These are phyloP conservation scores for Podaxis rugospora DNA, from an alignment of 768 basidiomycete species.

Conservation along the genomic window DNA sequence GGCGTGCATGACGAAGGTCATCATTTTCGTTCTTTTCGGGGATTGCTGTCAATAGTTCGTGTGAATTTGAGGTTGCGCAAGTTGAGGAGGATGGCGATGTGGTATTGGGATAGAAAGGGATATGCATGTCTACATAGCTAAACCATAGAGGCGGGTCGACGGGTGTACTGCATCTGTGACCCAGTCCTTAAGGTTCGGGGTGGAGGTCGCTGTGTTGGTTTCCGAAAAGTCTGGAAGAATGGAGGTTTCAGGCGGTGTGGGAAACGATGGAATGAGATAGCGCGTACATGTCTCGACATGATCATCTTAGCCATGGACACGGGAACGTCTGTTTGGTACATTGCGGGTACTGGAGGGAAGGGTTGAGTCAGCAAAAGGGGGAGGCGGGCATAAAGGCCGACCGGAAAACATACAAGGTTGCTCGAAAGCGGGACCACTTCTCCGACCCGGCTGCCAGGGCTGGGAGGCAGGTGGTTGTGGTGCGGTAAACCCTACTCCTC, in stretches of 20 bases:
- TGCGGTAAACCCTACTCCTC: slow-evolving; percentile 10
- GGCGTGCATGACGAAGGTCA: neutral
- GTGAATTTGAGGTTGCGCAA: slow-evolving; percentile 1
- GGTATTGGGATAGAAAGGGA: slow-evolving; percentile 1
- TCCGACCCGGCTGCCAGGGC: slow-evolving; percentile 19
- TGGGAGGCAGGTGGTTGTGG: slow-evolving; percentile 12
- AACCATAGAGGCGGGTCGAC: slow-evolving; percentile 8
- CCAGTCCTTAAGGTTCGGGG: neutral
- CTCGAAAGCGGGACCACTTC: slow-evolving; percentile 26
- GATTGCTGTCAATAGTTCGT: slow-evolving; percentile 2
- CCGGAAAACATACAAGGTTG: slow-evolving; percentile 26
- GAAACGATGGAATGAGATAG: neutral
- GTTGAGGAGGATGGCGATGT: neutral
- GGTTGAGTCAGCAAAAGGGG: neutral
- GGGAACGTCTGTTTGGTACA: slow-evolving; percentile 28
- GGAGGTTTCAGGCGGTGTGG: neutral
- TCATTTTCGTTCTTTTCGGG: slow-evolving; percentile 11
- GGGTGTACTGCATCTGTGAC: slow-evolving; percentile 9
- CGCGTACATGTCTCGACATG: slow-evolving; percentile 32
- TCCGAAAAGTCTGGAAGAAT: slow-evolving; percentile 9
- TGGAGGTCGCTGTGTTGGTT: slow-evolving; percentile 8
- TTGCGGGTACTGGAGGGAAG: slow-evolving; percentile 23
- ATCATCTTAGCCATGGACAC: slow-evolving; percentile 36
- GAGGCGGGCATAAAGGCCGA: slow-evolving; percentile 4
- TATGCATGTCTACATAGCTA: slow-evolving; percentile 3